Percentiles rank a stretch among this genome's conserved stretches.
phyloP scores from a whole-genome alignment of 1,139 yeast species.

The Suhomyces taliae region DNA sequence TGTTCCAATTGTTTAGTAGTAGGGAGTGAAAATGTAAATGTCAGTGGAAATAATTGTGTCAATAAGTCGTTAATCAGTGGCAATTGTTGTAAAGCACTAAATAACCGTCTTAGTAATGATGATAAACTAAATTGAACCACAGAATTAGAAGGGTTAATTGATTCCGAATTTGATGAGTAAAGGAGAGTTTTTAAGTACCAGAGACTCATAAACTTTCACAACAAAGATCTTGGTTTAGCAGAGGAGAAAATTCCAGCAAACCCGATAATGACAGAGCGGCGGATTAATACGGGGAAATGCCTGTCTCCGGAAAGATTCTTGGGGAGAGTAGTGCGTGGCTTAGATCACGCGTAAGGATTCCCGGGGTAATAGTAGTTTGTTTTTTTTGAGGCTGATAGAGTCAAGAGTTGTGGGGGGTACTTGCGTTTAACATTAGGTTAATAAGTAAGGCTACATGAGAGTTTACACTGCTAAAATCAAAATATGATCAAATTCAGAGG shows the following conservation, averaged over 20 bases:
- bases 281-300: constrained; percentile 7
- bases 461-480: too few relatives aligned
- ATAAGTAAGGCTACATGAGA: too few relatives aligned
- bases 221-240: background rate
- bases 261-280: background rate
- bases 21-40: background rate
- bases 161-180: background rate
- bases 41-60: background rate
- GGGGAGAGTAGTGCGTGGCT: constrained; percentile 5
- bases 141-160: background rate
- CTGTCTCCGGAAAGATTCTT: background rate
- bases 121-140: background rate
- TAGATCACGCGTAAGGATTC: constrained; percentile 4
- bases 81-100: background rate
- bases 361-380: background rate
- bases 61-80: background rate
- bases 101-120: background rate
- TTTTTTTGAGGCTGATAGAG: too few relatives aligned
- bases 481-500: too few relatives aligned
- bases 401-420: too few relatives aligned
- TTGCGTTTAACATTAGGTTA: too few relatives aligned
- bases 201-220: constrained; percentile 1
- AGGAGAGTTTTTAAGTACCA: constrained; percentile 2
- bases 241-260: background rate
- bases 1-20: background rate